These are phyloP conservation scores for Amylocystis lapponica DNA, from an alignment of 768 basidiomycete species.

Conservation along the genomic window DNA sequence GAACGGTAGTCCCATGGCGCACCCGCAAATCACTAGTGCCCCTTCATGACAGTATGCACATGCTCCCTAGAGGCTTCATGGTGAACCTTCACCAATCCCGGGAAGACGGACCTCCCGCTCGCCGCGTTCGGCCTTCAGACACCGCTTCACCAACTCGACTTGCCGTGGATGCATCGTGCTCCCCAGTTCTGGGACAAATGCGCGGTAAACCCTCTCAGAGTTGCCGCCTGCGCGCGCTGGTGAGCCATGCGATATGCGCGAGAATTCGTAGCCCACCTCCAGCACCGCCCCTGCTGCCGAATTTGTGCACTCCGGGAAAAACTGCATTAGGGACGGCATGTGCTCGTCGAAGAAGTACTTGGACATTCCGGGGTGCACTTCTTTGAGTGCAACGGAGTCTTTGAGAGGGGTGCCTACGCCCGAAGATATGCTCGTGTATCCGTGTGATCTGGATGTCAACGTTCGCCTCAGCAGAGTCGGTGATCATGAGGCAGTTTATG, in stretches of 20 bases:
- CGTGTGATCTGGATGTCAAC: constrained; percentile 76
- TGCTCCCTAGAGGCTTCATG: constrained; percentile 38
- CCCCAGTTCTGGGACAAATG: constrained; percentile 81
- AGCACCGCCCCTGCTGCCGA: constrained; percentile 47
- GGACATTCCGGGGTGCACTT: constrained; percentile 67
- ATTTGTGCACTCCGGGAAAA: constrained; percentile 28
- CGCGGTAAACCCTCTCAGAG: constrained; percentile 74
- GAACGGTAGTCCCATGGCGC: constrained; percentile 52
- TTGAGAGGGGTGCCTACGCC: constrained; percentile 61
- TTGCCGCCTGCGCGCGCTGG: constrained; percentile 42
- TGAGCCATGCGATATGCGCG: constrained; percentile 80
- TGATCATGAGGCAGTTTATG: constrained; percentile 82
- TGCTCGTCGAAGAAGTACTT: constrained; percentile 63
- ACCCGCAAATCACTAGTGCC: constrained; percentile 86
- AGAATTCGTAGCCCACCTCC: constrained; percentile 72
- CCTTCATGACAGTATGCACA: constrained; percentile 71
- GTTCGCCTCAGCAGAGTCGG: constrained; percentile 81
- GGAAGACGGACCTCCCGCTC: constrained; percentile 77
- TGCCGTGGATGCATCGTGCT: constrained; percentile 69
- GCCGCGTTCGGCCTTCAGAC: constrained; percentile 68
- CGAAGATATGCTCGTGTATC: constrained; percentile 85
- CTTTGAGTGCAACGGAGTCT: background rate
- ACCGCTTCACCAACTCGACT: constrained; percentile 81
- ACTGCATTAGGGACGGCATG: constrained; percentile 58
- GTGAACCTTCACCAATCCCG: constrained; percentile 80